These are phyloP conservation scores for Chytriomyces hyalinus DNA, from an alignment of 192 early-diverging fungal species.

Conservation along the genomic window DNA sequence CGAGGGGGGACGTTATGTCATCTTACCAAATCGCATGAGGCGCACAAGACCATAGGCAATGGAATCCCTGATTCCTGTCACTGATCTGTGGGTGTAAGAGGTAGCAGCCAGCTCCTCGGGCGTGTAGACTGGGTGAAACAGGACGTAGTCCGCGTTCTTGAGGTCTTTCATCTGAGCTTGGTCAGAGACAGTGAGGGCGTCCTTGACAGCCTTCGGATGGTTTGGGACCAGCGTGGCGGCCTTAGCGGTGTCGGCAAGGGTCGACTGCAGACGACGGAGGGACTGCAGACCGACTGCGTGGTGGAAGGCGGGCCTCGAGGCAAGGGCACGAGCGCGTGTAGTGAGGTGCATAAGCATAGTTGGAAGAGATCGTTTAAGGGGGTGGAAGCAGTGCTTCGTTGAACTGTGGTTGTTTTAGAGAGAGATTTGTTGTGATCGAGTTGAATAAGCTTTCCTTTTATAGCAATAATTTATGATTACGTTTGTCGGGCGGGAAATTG, in stretches of 20 bases:
- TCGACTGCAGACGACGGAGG: too few species aligned
- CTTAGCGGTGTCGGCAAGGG: neutral
- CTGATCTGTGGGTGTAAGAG: constrained; percentile 32
- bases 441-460: too few species aligned
- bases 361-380: too few species aligned
- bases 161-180: neutral
- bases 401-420: too few species aligned
- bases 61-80: constrained; percentile 32
- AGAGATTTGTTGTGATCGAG: too few species aligned
- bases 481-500: too few species aligned
- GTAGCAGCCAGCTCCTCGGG: constrained; percentile 34
- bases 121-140: constrained; percentile 44
- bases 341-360: too few species aligned
- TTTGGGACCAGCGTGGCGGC: constrained; percentile 1
- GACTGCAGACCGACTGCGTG: too few species aligned
- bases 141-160: constrained; percentile 34
- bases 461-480: too few species aligned
- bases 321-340: too few species aligned
- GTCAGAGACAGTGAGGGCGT: neutral
- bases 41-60: constrained; percentile 39
- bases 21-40: constrained; percentile 38
- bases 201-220: neutral
- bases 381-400: too few species aligned
- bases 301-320: too few species aligned
- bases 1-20: neutral